phyloP scores from a whole-genome alignment of 257 asterid species.

The Penstemon barbatus region DNA sequence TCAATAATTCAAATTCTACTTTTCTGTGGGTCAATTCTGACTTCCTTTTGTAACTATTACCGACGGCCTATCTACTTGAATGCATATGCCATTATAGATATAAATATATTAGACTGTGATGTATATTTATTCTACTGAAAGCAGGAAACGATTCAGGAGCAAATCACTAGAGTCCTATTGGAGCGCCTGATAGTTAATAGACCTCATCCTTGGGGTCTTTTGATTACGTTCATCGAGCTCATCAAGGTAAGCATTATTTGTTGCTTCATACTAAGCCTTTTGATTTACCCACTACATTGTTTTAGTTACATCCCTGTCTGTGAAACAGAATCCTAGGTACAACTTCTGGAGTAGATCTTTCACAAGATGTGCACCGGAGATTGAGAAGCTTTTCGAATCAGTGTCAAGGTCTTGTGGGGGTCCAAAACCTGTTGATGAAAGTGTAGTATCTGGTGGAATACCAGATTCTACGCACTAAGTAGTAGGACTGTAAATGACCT shows the following conservation, averaged over 20 bases:
- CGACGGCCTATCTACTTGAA: too few relatives aligned
- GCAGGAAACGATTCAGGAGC: constrained; percentile 97
- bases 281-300: neutral
- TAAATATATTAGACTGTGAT: neutral
- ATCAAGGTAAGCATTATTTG: constrained; percentile 57
- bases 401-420: constrained; percentile 96
- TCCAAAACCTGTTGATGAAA: constrained; percentile 79
- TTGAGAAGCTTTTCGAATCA: constrained; percentile 86
- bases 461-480: constrained; percentile 62
- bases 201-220: constrained; percentile 99
- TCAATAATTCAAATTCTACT: too few relatives aligned
- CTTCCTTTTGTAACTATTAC: too few relatives aligned
- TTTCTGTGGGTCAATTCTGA: too few relatives aligned
- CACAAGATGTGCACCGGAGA: constrained; percentile 94
- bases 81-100: too few relatives aligned
- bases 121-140: constrained; percentile 1
- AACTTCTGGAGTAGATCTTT: constrained; percentile 91
- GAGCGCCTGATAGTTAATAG: constrained; percentile 84
- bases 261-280: neutral
- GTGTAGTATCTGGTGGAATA: constrained; percentile 66
- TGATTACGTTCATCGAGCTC: constrained; percentile 80
- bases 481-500: neutral
- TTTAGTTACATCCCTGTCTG: neutral
- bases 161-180: constrained; percentile 82
- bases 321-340: constrained; percentile 79